Conservation (phyloP, 2,329 filamentous ascomycete genomes). For the Raffaelea arxii region DNA sequence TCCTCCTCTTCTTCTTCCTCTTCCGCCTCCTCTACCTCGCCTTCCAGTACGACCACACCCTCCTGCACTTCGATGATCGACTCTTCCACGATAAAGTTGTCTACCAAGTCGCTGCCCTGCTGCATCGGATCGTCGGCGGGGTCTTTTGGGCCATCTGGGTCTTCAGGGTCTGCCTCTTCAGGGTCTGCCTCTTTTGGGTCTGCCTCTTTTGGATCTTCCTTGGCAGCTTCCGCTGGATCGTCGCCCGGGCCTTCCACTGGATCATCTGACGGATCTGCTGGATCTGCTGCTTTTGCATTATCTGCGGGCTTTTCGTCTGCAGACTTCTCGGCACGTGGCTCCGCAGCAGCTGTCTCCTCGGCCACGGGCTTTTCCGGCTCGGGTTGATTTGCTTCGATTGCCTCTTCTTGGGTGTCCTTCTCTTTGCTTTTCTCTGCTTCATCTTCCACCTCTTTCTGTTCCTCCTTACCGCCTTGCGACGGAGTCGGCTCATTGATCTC, state of each 20-base stretch:
- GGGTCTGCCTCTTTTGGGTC: neutral
- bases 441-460: too few relatives aligned
- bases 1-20: neutral
- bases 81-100: too few relatives aligned
- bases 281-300: too few relatives aligned
- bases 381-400: neutral
- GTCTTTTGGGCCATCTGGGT: neutral
- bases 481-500: too few relatives aligned
- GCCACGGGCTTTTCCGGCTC: neutral
- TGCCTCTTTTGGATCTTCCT: neutral
- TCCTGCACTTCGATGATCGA: too few relatives aligned
- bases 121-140: too few relatives aligned
- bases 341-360: neutral
- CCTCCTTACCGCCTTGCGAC: too few relatives aligned
- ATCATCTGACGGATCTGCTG: too few relatives aligned
- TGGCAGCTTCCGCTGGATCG: too few relatives aligned
- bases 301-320: neutral
- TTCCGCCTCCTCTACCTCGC: neutral
- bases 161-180: neutral
- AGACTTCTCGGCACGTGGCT: neutral
- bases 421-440: neutral
- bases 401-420: neutral
- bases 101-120: too few relatives aligned
- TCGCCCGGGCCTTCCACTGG: too few relatives aligned
- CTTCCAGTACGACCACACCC: too few relatives aligned